Conservation (phyloP, 1,284 basidiomycete genomes). For the Boletus sp. region DNA sequence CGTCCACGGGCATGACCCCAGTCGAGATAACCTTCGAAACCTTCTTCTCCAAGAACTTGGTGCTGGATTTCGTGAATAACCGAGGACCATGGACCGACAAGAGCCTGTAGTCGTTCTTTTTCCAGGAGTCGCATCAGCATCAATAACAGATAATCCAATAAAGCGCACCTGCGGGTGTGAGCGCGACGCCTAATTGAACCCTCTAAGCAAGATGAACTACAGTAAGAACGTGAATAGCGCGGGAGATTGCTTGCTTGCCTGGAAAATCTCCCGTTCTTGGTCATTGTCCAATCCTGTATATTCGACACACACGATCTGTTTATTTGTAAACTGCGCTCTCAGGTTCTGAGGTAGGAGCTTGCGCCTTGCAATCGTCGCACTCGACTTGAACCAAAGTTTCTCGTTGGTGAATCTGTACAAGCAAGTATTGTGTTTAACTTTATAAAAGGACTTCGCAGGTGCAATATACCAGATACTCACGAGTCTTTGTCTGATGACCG, state of each 20-base stretch:
- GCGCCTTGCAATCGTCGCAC: slow-evolving; percentile 17
- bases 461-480: slow-evolving; percentile 27
- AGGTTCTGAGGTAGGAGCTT: slow-evolving; percentile 28
- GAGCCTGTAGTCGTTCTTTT: slow-evolving; percentile 46
- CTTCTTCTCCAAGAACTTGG: slow-evolving; percentile 38
- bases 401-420: slow-evolving; percentile 33
- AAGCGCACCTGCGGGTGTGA: slow-evolving; percentile 43
- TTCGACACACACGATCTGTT: slow-evolving; percentile 51
- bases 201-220: slow-evolving; percentile 31
- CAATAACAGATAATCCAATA: background rate
- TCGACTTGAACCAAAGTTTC: slow-evolving; percentile 39
- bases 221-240: background rate
- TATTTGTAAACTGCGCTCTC: slow-evolving; percentile 37
- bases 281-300: slow-evolving; percentile 38
- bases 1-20: slow-evolving; percentile 46
- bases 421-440: background rate
- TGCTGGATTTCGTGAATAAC: slow-evolving; percentile 41
- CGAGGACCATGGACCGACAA: slow-evolving; percentile 41
- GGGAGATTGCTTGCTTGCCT: slow-evolving; percentile 21
- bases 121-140: background rate
- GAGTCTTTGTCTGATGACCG: slow-evolving; percentile 37
- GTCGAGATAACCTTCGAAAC: slow-evolving; percentile 42
- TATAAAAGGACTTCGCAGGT: background rate
- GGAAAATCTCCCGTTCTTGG: slow-evolving; percentile 36
- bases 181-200: slow-evolving; percentile 37